Base-by-base conservation (phyloP, 2,329 filamentous ascomycete genomes). In the Nemania sp. region DNA sequence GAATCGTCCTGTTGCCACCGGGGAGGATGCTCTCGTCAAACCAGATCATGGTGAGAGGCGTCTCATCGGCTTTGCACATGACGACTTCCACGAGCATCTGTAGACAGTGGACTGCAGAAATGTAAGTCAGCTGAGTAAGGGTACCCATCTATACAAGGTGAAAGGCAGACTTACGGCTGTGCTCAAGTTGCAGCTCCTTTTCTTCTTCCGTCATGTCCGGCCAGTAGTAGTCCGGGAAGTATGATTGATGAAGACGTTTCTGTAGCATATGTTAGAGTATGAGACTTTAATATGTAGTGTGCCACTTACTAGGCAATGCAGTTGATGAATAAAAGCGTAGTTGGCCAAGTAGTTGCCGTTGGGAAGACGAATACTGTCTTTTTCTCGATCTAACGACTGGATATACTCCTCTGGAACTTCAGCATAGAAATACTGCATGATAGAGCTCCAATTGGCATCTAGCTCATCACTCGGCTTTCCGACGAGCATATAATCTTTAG, bases 341-440 rank as follows among this genome's bases (percentile, higher is more conserved):
- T 68, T 68, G n/a, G 67, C 67, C 15, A 68, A 51, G 49, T 68
- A 68, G 17, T 68, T 68, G 0, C 67, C 67, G 25, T 68, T 68
- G 3, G 65, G 65, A 29, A 68, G 37, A 3, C 54, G 61, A 18
- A 68, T 68, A n/a, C 67, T 65, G 13, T 67, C 57, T 43, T 59
- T 67, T 50, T 62, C 60, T 42, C 65, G 55, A 9, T 54, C 64
- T 11, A 68, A 62, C 5, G 63, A 65, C 40, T 67, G 59, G 53
- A 67, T 67, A 34, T 64, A 67, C 53, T 66, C 64, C 32, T 63
- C 60, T 7, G 65, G 65, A 15, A 68, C 62, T 43, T 68, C 61
- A 13, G 63, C 63, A 43, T 67, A 66, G n/a, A 68, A 68, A 39
- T 67, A 67, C 50, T 67, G 66, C 66, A 68, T 68, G n/a, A 67